Conservation (phyloP, 148 eudicot genomes). For the Pharnaceum exiguum region DNA sequence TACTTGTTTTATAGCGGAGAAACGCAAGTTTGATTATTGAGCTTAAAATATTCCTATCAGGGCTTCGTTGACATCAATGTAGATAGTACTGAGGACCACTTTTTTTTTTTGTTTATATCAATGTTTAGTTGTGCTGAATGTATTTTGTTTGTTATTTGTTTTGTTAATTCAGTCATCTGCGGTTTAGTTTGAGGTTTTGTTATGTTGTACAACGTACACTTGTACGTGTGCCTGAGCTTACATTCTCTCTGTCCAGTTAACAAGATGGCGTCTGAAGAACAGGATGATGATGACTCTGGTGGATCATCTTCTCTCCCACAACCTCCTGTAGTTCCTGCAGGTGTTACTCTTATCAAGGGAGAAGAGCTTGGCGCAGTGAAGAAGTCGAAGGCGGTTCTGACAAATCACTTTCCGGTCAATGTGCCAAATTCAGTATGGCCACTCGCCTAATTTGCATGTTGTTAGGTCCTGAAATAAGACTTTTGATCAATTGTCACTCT, state of each 20-base stretch:
- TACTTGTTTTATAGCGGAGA: too few species aligned
- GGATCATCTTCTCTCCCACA: conserved; percentile 28
- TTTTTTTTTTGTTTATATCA: too few species aligned
- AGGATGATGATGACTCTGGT: neutral
- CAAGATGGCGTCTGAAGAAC: neutral
- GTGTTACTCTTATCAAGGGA: conserved; percentile 23
- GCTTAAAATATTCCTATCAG: too few species aligned
- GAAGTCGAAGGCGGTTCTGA: conserved; percentile 20
- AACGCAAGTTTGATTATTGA: too few species aligned
- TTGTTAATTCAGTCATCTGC: too few species aligned
- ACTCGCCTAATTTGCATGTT: neutral
- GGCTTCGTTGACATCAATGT: too few species aligned
- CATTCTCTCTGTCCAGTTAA: neutral
- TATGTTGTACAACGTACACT: too few species aligned
- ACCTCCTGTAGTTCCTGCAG: conserved; percentile 32
- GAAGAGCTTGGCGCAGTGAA: conserved; percentile 6
- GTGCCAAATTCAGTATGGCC: conserved; percentile 24
- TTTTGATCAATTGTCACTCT: neutral
- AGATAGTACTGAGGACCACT: too few species aligned
- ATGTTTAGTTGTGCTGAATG: too few species aligned
- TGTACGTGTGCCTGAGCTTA: too few species aligned
- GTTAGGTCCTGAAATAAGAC: neutral
- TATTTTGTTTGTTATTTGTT: too few species aligned
- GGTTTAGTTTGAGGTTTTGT: too few species aligned
- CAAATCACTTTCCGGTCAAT: conserved; percentile 41